phyloP scores from a whole-genome alignment of 2,329 filamentous ascomycete genomes.

The Dichotomopilus funicola region DNA sequence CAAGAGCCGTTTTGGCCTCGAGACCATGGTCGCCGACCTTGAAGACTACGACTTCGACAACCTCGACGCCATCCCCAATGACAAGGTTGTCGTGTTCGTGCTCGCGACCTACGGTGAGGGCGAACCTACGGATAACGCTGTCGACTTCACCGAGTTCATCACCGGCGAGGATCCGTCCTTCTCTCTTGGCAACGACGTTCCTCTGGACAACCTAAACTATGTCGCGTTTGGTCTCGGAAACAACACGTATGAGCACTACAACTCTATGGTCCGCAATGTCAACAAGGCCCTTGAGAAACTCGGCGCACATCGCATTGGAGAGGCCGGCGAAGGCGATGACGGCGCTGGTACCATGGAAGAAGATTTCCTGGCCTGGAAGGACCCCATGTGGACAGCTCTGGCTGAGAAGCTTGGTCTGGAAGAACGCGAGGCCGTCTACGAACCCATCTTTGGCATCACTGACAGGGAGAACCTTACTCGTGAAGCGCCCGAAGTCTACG shows the following conservation, averaged over 20 bases:
- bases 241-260: constrained; percentile 99
- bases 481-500: constrained; percentile 76
- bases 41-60: constrained; percentile 98
- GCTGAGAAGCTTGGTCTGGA: constrained; percentile 78
- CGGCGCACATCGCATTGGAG: constrained; percentile 76
- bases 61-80: constrained; percentile 77
- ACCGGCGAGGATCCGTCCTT: constrained; percentile 75
- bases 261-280: constrained; percentile 93
- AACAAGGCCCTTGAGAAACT: constrained; percentile 74
- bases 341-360: constrained; percentile 99
- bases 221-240: constrained; percentile 95
- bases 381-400: constrained; percentile 93
- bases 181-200: constrained; percentile 64
- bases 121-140: constrained; percentile 96
- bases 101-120: constrained; percentile 97
- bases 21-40: constrained; percentile 96
- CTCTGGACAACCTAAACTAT: constrained; percentile 80
- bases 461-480: constrained; percentile 67
- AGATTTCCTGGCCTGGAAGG: constrained; percentile 98
- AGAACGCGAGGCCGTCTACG: constrained; percentile 93
- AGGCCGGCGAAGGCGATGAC: constrained; percentile 92
- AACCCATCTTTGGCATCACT: constrained; percentile 79
- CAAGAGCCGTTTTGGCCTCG: constrained; percentile 89
- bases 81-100: constrained; percentile 92
- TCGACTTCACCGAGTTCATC: constrained; percentile 98